These are phyloP conservation scores for Cercospora sp. DNA, from an alignment of 2,329 filamentous ascomycete genomes.

Conservation along the genomic window DNA sequence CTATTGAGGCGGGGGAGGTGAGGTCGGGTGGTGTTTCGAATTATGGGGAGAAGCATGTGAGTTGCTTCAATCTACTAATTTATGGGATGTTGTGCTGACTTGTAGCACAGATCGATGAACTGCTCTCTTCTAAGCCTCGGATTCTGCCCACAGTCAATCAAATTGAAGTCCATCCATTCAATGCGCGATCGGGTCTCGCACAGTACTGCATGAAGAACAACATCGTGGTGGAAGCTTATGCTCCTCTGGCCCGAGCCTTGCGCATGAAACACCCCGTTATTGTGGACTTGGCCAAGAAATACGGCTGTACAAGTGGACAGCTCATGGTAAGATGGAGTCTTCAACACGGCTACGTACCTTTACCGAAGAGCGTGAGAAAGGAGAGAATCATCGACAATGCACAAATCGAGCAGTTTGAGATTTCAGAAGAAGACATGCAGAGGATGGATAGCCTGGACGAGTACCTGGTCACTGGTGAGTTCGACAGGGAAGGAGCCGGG, in stretches of 20 bases:
- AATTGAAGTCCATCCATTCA: slow-evolving; percentile 81
- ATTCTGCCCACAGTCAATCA: slow-evolving; percentile 73
- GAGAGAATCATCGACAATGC: slow-evolving; percentile 67
- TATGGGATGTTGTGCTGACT: neutral
- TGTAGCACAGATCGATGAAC: slow-evolving; percentile 61
- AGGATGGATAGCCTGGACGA: slow-evolving; percentile 67
- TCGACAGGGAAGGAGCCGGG: neutral
- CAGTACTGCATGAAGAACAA: slow-evolving; percentile 64
- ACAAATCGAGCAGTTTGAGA: slow-evolving; percentile 60
- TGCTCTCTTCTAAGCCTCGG: slow-evolving; percentile 62
- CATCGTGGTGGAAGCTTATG: slow-evolving; percentile 77
- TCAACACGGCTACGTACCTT: slow-evolving; percentile 69
- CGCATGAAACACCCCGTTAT: slow-evolving; percentile 69
- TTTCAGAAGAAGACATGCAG: slow-evolving; percentile 64
- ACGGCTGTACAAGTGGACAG: slow-evolving; percentile 70
- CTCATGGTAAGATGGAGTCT: slow-evolving; percentile 76
- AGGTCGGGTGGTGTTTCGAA: slow-evolving; percentile 75
- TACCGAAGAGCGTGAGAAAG: slow-evolving; percentile 69
- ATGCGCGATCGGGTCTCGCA: slow-evolving; percentile 68
- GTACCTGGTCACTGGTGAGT: slow-evolving; percentile 70
- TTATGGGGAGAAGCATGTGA: slow-evolving; percentile 71
- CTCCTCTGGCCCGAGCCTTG: slow-evolving; percentile 70
- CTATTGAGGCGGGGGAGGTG: slow-evolving; percentile 69
- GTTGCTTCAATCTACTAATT: too few relatives aligned
- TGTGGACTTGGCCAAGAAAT: slow-evolving; percentile 62